Evolutionary conservation across 768 basidiomycete species (phyloP), one percentile per base, ranked within the genome.

Genomic region (Antrodiella citrinella): DNA sequence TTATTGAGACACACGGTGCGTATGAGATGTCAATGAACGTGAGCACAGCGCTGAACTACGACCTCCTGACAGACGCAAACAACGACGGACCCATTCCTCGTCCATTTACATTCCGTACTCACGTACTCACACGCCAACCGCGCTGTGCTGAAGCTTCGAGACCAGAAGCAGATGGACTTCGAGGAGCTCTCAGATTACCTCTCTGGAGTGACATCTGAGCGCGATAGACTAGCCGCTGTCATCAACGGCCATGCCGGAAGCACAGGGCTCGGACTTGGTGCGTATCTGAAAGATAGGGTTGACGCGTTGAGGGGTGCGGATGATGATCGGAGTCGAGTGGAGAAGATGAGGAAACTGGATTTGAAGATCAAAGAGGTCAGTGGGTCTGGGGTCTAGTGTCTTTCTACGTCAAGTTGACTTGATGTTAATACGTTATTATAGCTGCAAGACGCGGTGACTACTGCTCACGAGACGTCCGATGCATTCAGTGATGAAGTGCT

Each of bases 161-260:
- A 98, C 65, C 96, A 98, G 69, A 99, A 98, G 66, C 96, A 99
- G 65, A 80, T 98, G 49, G 96, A 99, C 63, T 95, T 97, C 55
- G 96, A 99, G 68, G 95, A 98, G 64, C 77, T 98, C 7, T 91
- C 92, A 2, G 89, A 92, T 47, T 98, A 98, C 66, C 75, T 99
- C 11, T 88, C 89, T 4, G 88, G 86, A n/a, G 84, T 97, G 42
- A 92, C 91, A 0, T 73, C 83, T 10, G 96, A 99, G 68, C 84
- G 96, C 19, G 96, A 99, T 62, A 75, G 96, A 42, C 72, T 99
- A 9, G 83, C 93, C 18, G 91, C 91, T 1, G 76, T 97, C 41
- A 89, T 91, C 60, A 83, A 78, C 51, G 92, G 89, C n/a, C 91
- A 87, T 63, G 88, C 85, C 49, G 90, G 84, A 50, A 84, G 88